phyloP scores from a whole-genome alignment of 2,329 filamentous ascomycete species.

The Hysterium pulicare region DNA sequence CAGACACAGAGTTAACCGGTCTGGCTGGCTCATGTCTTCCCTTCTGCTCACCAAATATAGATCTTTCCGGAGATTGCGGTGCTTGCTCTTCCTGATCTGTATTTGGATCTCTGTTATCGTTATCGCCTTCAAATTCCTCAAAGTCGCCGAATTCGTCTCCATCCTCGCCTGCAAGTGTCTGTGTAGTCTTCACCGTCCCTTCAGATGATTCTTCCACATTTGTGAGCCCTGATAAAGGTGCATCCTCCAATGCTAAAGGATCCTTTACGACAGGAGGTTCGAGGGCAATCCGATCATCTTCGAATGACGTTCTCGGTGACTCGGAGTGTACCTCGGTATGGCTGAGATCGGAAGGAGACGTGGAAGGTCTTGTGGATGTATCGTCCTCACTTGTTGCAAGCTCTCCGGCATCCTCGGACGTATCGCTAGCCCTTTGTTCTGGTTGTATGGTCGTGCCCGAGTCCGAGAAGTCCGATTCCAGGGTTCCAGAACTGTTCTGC shows the following conservation, averaged over 20 bases:
- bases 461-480: constrained; percentile 28
- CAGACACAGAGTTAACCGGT: background rate
- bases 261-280: background rate
- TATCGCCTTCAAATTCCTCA: constrained; percentile 12
- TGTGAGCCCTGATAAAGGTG: background rate
- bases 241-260: background rate
- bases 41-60: background rate
- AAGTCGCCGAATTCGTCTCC: constrained; percentile 20
- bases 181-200: background rate
- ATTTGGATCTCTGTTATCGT: constrained; percentile 4
- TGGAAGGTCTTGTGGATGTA: constrained; percentile 32
- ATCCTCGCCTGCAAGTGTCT: background rate
- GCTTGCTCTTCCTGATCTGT: background rate
- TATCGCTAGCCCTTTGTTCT: constrained; percentile 10
- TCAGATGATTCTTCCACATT: background rate
- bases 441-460: constrained; percentile 29
- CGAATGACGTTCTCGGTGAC: constrained; percentile 36
- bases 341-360: constrained; percentile 35
- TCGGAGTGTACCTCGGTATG: constrained; percentile 26
- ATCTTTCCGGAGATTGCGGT: background rate
- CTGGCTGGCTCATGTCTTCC: background rate
- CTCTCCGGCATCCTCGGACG: constrained; percentile 6
- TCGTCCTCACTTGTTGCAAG: constrained; percentile 23
- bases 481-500: constrained; percentile 10
- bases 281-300: constrained; percentile 23